Conservation (phyloP, 768 basidiomycete species). For the Kwoniella sp. region DNA sequence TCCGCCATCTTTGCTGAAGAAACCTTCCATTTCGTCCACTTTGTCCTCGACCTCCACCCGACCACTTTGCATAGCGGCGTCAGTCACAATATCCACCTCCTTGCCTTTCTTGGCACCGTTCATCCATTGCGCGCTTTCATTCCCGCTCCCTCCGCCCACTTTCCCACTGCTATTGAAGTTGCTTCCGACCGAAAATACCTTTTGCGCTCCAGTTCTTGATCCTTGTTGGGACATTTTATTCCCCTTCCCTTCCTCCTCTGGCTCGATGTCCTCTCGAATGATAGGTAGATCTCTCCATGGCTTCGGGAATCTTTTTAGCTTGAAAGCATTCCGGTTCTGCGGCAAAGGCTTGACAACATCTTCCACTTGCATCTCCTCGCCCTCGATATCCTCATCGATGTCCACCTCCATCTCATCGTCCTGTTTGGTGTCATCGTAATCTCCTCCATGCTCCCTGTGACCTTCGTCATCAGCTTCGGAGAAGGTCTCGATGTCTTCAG, state of each 20-base stretch:
- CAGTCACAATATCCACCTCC: too few species aligned
- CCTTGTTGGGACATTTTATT: too few species aligned
- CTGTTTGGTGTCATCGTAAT: background rate
- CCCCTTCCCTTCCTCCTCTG: background rate
- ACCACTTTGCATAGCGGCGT: too few species aligned
- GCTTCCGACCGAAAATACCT: too few species aligned
- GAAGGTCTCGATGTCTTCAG: background rate
- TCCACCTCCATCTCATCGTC: background rate
- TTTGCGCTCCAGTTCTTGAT: too few species aligned
- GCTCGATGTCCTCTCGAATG: background rate
- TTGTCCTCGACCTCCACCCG: background rate
- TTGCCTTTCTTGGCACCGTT: too few species aligned
- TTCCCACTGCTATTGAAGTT: too few species aligned
- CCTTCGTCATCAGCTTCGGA: background rate
- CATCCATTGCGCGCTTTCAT: too few species aligned
- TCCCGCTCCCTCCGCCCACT: too few species aligned
- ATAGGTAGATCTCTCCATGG: background rate
- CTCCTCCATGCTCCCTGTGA: background rate
- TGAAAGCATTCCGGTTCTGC: background rate
- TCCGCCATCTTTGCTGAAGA: conserved; percentile 21
- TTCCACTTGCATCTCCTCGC: background rate
- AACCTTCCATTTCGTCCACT: background rate
- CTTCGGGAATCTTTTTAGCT: background rate
- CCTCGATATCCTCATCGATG: background rate
- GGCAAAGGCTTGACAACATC: background rate